These are phyloP conservation scores for Penicillium angulare DNA, from an alignment of 495 filamentous ascomycete genomes.

Conservation along the genomic window DNA sequence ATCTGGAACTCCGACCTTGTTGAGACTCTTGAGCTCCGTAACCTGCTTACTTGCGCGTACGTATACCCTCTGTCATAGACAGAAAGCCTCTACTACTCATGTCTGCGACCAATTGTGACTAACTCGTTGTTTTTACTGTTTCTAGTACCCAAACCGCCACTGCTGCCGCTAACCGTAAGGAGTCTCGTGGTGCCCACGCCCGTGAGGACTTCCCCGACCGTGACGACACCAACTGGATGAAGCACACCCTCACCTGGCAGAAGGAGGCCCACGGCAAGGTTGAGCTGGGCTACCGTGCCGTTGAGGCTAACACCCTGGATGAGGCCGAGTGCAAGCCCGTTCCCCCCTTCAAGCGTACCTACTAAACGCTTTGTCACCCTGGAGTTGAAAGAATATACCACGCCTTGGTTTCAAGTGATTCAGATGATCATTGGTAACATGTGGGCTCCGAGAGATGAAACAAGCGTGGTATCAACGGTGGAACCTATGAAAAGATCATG, in stretches of 20 bases:
- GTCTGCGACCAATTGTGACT: not conserved
- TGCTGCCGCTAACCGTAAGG: conserved; percentile 83
- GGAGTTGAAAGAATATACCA: conserved; percentile 17
- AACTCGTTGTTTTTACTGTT: conserved; percentile 9
- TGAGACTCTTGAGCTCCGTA: conserved; percentile 91
- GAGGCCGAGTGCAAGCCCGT: conserved; percentile 87
- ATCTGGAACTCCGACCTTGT: conserved; percentile 99
- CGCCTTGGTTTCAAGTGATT: conserved; percentile 24
- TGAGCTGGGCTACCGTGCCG: conserved; percentile 73
- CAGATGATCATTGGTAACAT: conserved; percentile 8
- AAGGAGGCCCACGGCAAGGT: conserved; percentile 79
- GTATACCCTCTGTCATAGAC: too few relatives aligned
- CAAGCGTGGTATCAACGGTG: conserved; percentile 19
- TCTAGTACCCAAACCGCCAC: conserved; percentile 77
- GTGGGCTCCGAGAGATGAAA: conserved; percentile 7
- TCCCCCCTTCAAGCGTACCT: conserved; percentile 83
- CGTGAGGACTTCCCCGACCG: conserved; percentile 92
- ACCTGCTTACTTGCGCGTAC: conserved; percentile 91
- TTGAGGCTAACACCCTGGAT: conserved; percentile 76
- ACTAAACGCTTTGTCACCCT: conserved; percentile 45
- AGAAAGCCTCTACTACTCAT: too few relatives aligned
- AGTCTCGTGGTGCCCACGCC: conserved; percentile 92
- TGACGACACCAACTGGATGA: conserved; percentile 97
- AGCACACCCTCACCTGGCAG: conserved; percentile 94
- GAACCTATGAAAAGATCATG: conserved; percentile 40